Conservation (phyloP, 2,329 filamentous ascomycete genomes). For the Arthrinium phaeospermum region DNA sequence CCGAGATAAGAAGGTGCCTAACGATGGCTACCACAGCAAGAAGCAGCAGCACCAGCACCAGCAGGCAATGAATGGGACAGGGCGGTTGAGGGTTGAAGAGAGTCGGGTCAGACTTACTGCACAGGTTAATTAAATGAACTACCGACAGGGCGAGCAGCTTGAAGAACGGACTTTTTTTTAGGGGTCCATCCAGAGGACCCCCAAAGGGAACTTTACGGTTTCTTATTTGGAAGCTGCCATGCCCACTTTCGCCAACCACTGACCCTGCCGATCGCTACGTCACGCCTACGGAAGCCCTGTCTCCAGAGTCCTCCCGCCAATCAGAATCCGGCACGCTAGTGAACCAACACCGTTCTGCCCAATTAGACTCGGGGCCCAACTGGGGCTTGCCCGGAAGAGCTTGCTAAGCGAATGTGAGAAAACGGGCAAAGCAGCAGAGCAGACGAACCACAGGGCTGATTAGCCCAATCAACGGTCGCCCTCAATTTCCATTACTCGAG, state of each 20-base stretch:
- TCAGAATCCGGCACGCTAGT: not conserved
- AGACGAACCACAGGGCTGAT: not conserved
- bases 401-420: not conserved
- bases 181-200: not conserved
- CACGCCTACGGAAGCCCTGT: slow-evolving; percentile 10
- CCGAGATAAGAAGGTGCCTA: not conserved
- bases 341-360: not conserved
- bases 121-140: not conserved
- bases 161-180: not conserved
- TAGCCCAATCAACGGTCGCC: not conserved
- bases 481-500: not conserved
- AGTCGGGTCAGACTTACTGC: too few species aligned
- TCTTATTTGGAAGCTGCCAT: slow-evolving; percentile 8
- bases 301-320: not conserved
- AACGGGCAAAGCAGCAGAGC: not conserved
- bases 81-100: too few species aligned
- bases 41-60: not conserved
- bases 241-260: not conserved
- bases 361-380: not conserved
- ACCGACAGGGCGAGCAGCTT: not conserved
- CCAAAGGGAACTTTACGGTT: not conserved
- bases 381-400: not conserved
- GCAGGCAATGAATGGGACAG: too few species aligned
- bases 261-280: slow-evolving; percentile 18
- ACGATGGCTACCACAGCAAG: not conserved